Evolutionary conservation across 2,329 filamentous ascomycete species (phyloP).

Genomic region (Alternaria metachromatica): DNA sequence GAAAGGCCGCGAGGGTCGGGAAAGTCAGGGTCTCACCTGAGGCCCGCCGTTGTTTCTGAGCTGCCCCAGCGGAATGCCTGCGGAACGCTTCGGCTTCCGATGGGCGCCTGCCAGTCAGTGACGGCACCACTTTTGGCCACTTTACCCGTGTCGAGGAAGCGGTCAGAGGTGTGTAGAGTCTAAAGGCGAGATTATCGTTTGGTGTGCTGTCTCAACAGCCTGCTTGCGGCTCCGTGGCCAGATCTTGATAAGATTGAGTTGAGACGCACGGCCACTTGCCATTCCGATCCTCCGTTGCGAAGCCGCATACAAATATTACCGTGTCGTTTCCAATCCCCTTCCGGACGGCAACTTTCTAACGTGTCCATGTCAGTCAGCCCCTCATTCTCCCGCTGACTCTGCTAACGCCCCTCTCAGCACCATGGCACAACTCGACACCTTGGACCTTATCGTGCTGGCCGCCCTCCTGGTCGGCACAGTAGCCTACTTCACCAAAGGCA

Average conservation of each 20-base stretch:
- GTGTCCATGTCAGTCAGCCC: constrained; percentile 29
- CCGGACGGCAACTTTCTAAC: constrained; percentile 26
- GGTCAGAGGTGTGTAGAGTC: neutral
- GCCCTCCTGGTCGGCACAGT: constrained; percentile 84
- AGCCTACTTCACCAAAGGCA: constrained; percentile 98
- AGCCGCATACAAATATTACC: constrained; percentile 34
- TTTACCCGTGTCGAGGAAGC: neutral
- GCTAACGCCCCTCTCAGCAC: constrained; percentile 39
- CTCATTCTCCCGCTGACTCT: constrained; percentile 15
- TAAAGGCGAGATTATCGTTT: neutral
- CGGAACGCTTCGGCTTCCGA: constrained; percentile 13
- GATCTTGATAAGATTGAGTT: neutral
- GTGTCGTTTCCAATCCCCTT: constrained; percentile 34
- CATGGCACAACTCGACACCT: constrained; percentile 95
- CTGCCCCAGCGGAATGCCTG: constrained; percentile 9
- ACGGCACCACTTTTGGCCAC: constrained; percentile 35
- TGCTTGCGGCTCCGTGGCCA: neutral
- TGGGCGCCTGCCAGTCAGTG: constrained; percentile 19
- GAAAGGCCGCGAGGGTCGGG: constrained; percentile 7
- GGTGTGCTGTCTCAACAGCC: neutral
- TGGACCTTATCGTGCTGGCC: constrained; percentile 91
- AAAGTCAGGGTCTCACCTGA: neutral
- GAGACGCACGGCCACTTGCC: constrained; percentile 4
- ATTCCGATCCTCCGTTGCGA: constrained; percentile 7
- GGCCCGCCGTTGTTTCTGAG: neutral